phyloP scores from a whole-genome alignment of 345 rosid genomes.

The Salix purpurea region DNA sequence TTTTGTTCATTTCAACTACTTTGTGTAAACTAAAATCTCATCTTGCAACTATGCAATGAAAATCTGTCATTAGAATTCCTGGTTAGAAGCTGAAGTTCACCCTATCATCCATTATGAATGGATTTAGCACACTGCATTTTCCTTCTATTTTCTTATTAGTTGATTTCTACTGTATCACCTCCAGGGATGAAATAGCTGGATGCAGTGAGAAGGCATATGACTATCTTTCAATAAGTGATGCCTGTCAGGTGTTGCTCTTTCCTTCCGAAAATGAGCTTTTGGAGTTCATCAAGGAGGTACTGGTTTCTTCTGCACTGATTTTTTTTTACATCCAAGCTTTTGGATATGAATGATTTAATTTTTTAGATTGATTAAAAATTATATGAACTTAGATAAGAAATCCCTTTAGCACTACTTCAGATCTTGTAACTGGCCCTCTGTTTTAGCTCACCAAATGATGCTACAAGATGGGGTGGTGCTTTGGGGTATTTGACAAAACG shows the following conservation, averaged over 20 bases:
- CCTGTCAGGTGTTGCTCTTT: slow-evolving; percentile 70
- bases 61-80: neutral
- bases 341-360: neutral
- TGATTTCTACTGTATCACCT: neutral
- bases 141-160: neutral
- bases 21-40: neutral
- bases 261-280: slow-evolving; percentile 71
- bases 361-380: neutral
- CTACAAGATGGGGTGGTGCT: neutral
- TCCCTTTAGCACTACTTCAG: neutral
- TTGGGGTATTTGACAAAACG: neutral
- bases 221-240: slow-evolving; percentile 66
- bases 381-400: neutral
- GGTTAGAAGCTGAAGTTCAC: neutral
- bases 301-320: neutral
- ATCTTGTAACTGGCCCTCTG: neutral
- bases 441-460: neutral
- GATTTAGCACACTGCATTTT: neutral
- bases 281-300: slow-evolving; percentile 73
- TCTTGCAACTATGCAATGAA: neutral
- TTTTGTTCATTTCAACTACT: neutral
- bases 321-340: neutral
- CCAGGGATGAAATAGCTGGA: slow-evolving; percentile 95
- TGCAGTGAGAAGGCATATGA: slow-evolving; percentile 99
- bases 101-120: neutral